A percentile compares a stretch with the other conserved stretches of the same genome.
phyloP scores from a whole-genome alignment of 2,329 filamentous ascomycete species.

The Epichloe sylvatica region DNA sequence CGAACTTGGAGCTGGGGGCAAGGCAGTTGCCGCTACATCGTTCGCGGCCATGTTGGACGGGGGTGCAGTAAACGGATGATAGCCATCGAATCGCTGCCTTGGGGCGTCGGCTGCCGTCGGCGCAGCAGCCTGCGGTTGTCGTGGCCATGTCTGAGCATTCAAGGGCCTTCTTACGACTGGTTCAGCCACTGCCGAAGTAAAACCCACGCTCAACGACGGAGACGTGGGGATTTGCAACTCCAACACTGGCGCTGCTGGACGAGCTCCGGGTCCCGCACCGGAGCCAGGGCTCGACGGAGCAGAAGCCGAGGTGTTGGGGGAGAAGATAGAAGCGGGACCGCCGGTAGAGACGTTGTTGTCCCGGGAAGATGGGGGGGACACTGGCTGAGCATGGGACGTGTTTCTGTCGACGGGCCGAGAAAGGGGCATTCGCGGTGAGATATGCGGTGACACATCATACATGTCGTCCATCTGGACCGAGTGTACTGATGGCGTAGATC shows the following conservation, averaged over 20 bases:
- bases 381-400: conserved; percentile 1
- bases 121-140: conserved; percentile 15
- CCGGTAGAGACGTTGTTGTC: background rate
- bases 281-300: background rate
- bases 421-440: conserved; percentile 20
- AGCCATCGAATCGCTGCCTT: conserved; percentile 12
- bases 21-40: conserved; percentile 18
- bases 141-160: conserved; percentile 34
- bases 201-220: conserved; percentile 5
- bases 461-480: conserved; percentile 20
- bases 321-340: background rate
- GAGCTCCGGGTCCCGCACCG: background rate
- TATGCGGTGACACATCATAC: conserved; percentile 34
- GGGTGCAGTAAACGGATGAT: conserved; percentile 30
- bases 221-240: conserved; percentile 18
- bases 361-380: conserved; percentile 9
- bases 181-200: conserved; percentile 7
- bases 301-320: background rate
- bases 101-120: conserved; percentile 5
- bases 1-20: conserved; percentile 25
- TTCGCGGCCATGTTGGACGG: conserved; percentile 17
- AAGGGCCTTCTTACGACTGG: conserved; percentile 17
- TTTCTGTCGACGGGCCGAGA: conserved; percentile 1
- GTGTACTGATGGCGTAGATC: conserved; percentile 18
- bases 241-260: conserved; percentile 7